Evolutionary conservation across 2,329 filamentous ascomycete genomes (phyloP), one percentile per base, ranked within the genome.

Genomic region (Alternaria viburni): DNA sequence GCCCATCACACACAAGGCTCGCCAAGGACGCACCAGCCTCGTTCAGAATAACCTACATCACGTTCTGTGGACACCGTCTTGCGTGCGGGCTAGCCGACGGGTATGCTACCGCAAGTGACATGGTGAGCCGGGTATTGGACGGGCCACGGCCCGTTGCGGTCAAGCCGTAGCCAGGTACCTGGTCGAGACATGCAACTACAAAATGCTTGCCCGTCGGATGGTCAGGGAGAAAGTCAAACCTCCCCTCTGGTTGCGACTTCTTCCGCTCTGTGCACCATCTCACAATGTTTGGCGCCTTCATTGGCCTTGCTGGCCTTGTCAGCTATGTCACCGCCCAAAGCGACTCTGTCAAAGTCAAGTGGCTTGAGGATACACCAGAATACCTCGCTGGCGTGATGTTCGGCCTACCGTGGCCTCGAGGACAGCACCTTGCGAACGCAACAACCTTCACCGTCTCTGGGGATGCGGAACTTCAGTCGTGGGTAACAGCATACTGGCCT

Each of bases 401-500:
- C 36, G 81, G 81, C 30, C 65, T 83, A 8, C 80, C 79, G 13
- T 82, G 80, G 75, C 72, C 74, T 25, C 72, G 71, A 5, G 81
- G 80, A 15, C 77, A 79, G 55, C 75, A 81, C 25, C 72, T 73
- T 47, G 74, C 79, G 13, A 77, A 80, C 43, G 66, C 68, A 51
- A 82, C 81, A 17, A 75, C 65, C 28, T 81, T 73, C 65, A 73
- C 60, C 32, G 65, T 68, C 54, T 79, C 71, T 1, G 74, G 75
- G 3, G 75, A 71, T 21, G 66, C 56, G 8, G 62, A 73, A 13
- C 72, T 86, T 7, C 83, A 88, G 63, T 86, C 86, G 0, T 89
- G 87, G 87, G 78, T 83, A 4, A 88, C 85, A 1, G 86, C 84
- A 0, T 87, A 86, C 71, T 89, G 87, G 87, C 81, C 83, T 1